Percentiles rank a stretch among this genome's conserved stretches.
Conservation (phyloP, 2,329 filamentous ascomycete genomes). For the Fusarium sarcochroum region DNA sequence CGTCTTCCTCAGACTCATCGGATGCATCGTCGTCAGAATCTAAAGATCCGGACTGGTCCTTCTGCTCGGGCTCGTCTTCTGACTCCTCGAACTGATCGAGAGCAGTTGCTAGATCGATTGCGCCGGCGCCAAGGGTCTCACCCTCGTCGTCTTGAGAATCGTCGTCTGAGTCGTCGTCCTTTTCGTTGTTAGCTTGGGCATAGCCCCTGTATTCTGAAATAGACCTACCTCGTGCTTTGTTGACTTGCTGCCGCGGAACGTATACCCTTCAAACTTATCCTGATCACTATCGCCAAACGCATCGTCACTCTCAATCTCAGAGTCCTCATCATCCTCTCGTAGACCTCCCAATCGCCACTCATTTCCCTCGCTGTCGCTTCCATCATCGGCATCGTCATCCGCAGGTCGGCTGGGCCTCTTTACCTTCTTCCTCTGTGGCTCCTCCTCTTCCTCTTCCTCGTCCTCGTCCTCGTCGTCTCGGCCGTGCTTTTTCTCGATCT, state of each 20-base stretch:
- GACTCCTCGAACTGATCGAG: slow-evolving; percentile 68
- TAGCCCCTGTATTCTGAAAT: neutral
- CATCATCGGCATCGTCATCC: slow-evolving; percentile 74
- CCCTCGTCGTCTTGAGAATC: slow-evolving; percentile 67
- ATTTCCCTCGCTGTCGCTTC: slow-evolving; percentile 88
- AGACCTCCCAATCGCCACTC: slow-evolving; percentile 82
- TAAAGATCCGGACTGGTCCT: slow-evolving; percentile 61
- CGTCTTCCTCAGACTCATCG: slow-evolving; percentile 60
- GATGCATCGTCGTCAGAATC: slow-evolving; percentile 60
- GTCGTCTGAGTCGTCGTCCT: slow-evolving; percentile 72
- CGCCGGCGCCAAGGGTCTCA: slow-evolving; percentile 71
- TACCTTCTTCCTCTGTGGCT: slow-evolving; percentile 57
- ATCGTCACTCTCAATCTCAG: slow-evolving; percentile 78
- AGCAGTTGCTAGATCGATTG: slow-evolving; percentile 70
- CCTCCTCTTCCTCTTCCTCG: slow-evolving; percentile 65
- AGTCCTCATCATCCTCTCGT: slow-evolving; percentile 71
- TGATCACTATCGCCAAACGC: slow-evolving; percentile 92
- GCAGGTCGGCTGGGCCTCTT: slow-evolving; percentile 57
- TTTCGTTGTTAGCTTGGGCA: slow-evolving; percentile 19
- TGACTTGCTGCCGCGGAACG: slow-evolving; percentile 65
- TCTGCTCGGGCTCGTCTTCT: slow-evolving; percentile 63
- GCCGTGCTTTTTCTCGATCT: slow-evolving; percentile 60
- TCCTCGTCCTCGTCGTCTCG: slow-evolving; percentile 62
- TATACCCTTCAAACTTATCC: slow-evolving; percentile 83
- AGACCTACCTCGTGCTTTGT: slow-evolving; percentile 51